Evolutionary conservation across 768 basidiomycete genomes (phyloP).

Genomic region (Lactarius pseudohatsudake): DNA sequence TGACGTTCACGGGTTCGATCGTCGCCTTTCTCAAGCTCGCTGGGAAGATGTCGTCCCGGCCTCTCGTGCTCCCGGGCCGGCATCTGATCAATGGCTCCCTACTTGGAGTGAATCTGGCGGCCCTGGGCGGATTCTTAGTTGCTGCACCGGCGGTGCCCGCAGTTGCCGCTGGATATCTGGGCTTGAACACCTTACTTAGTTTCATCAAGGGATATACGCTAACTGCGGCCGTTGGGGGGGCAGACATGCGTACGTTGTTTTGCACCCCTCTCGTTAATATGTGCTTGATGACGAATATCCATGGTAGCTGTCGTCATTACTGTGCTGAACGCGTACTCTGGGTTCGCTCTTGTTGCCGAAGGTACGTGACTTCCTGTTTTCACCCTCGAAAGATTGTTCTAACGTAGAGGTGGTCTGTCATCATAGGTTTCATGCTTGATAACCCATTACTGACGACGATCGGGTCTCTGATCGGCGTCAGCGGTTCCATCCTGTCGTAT

Average conservation of each 20-base stretch:
- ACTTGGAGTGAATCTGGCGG: constrained; percentile 66
- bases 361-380: constrained; percentile 41
- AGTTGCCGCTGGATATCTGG: constrained; percentile 76
- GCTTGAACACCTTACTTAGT: constrained; percentile 70
- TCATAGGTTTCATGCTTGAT: constrained; percentile 79
- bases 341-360: constrained; percentile 89
- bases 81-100: constrained; percentile 73
- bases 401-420: neutral
- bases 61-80: constrained; percentile 70
- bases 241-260: constrained; percentile 79
- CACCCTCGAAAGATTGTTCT: neutral
- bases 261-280: neutral
- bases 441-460: constrained; percentile 81
- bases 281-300: constrained; percentile 8
- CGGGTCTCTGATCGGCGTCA: constrained; percentile 85
- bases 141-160: constrained; percentile 68
- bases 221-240: constrained; percentile 89
- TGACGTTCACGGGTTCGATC: constrained; percentile 88
- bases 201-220: constrained; percentile 87
- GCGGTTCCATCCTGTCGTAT: constrained; percentile 87
- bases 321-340: constrained; percentile 87
- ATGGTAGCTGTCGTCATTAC: constrained; percentile 81
- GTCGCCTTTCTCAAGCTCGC: constrained; percentile 89
- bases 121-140: constrained; percentile 76
- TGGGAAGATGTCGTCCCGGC: constrained; percentile 74